phyloP scores from a whole-genome alignment of 2,329 filamentous ascomycete genomes.

The Ophiognomonia clavigignenti-juglandacearum region DNA sequence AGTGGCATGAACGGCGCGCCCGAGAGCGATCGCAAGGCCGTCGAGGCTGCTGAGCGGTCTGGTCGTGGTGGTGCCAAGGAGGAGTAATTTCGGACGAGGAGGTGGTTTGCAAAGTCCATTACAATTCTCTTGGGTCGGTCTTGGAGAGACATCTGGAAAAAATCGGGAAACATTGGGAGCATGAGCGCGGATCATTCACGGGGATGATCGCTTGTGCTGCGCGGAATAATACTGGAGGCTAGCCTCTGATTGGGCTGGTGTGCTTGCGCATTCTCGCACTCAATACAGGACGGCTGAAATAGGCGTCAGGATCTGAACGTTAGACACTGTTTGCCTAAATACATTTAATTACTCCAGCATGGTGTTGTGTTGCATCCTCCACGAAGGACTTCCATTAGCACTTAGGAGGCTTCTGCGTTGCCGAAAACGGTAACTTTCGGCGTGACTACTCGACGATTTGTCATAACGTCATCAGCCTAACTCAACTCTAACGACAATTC shows the following conservation, averaged over 20 bases:
- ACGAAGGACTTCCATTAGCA: no score
- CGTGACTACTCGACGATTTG: no score
- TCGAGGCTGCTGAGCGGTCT: conserved; percentile 74
- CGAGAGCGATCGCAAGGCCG: conserved; percentile 83
- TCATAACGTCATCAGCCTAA: conserved; percentile 3
- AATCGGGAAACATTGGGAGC: no score
- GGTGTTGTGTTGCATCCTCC: no score
- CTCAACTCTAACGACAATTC: background rate
- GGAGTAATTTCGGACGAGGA: conserved; percentile 43
- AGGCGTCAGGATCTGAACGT: background rate
- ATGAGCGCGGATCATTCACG: no score
- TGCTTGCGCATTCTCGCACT: no score
- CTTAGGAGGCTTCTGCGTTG: no score
- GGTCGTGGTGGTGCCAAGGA: conserved; percentile 69
- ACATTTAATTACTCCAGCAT: no score
- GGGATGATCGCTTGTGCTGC: background rate
- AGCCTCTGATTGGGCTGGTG: background rate
- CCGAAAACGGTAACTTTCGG: no score
- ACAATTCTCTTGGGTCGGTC: background rate
- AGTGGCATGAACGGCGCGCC: conserved; percentile 66
- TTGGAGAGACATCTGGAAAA: background rate
- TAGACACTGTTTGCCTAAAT: background rate
- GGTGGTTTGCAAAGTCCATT: background rate
- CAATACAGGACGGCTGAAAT: no score
- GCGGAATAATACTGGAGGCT: background rate